Conservation (phyloP, 352 stramenopile species). For the Phytophthora sp. region DNA sequence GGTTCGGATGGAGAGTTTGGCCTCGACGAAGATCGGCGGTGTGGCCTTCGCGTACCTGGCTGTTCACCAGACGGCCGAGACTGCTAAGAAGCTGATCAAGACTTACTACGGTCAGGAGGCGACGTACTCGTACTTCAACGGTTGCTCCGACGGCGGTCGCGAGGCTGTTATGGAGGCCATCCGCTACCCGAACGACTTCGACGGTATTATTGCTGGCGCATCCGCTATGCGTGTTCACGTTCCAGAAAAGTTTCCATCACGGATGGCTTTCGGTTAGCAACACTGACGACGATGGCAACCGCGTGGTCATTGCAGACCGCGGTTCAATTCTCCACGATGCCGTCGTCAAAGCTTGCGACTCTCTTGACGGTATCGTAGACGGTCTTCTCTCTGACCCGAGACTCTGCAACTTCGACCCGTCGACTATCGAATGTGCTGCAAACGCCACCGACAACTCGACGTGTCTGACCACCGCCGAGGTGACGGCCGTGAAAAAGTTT, state of each 20-base stretch:
- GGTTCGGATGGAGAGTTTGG: slow-evolving; percentile 41
- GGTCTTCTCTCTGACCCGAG: slow-evolving; percentile 45
- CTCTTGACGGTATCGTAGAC: slow-evolving; percentile 46
- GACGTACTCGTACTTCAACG: slow-evolving; percentile 54
- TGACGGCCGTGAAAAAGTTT: slow-evolving; percentile 41
- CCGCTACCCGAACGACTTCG: slow-evolving; percentile 48
- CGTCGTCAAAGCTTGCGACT: slow-evolving; percentile 42
- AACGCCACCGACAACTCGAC: slow-evolving; percentile 42
- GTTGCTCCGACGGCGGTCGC: slow-evolving; percentile 48
- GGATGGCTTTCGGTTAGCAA: slow-evolving; percentile 46
- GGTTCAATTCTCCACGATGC: slow-evolving; percentile 45
- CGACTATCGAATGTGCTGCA: slow-evolving; percentile 36
- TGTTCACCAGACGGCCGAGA: slow-evolving; percentile 44
- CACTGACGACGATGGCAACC: slow-evolving; percentile 33
- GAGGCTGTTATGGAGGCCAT: slow-evolving; percentile 51
- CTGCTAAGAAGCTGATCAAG: slow-evolving; percentile 48
- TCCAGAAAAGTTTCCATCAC: slow-evolving; percentile 55
- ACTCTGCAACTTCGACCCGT: slow-evolving; percentile 41
- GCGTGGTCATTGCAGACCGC: slow-evolving; percentile 35
- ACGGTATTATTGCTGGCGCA: slow-evolving; percentile 48
- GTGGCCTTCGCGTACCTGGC: slow-evolving; percentile 48
- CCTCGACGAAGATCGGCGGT: slow-evolving; percentile 34
- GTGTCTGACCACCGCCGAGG: slow-evolving; percentile 43
- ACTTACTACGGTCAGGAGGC: slow-evolving; percentile 45
- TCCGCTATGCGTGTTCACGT: slow-evolving; percentile 49